phyloP scores from a whole-genome alignment of 306 rosid species.

The Cucumis cinereus region DNA sequence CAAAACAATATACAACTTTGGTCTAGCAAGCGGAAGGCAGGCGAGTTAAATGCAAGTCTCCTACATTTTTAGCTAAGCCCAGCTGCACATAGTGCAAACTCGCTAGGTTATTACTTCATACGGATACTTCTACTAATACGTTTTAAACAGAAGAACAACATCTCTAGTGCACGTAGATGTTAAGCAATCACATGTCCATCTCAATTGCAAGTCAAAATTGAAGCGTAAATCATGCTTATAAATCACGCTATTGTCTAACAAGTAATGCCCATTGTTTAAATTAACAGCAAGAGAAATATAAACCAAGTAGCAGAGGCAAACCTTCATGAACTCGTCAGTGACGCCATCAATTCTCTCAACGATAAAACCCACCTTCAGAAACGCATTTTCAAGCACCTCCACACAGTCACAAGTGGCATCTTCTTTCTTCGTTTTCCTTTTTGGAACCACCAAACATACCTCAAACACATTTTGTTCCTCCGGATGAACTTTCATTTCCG shows the following conservation, averaged over 20 bases:
- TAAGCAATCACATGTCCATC: neutral
- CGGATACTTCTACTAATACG: neutral
- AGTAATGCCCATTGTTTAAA: neutral
- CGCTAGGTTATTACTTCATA: neutral
- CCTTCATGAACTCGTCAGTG: constrained; percentile 87
- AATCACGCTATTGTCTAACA: neutral
- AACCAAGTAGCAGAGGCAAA: constrained; percentile 19
- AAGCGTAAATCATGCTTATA: neutral
- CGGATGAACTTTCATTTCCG: constrained; percentile 31
- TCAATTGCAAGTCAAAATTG: neutral
- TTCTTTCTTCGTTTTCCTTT: constrained; percentile 24
- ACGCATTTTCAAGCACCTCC: constrained; percentile 41
- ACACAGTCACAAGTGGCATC: constrained; percentile 36
- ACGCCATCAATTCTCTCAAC: constrained; percentile 74
- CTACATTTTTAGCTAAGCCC: neutral
- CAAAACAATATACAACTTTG: no score
- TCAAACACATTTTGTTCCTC: constrained; percentile 53
- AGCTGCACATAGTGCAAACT: neutral
- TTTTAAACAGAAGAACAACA: neutral
- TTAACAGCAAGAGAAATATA: neutral
- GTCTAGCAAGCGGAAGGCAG: neutral
- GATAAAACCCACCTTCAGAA: constrained; percentile 44
- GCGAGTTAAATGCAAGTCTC: neutral
- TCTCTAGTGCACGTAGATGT: neutral
- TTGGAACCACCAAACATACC: constrained; percentile 75